A percentile compares a stretch with the other conserved stretches of the same genome.
Conservation (phyloP, 129 eudicot genomes). For the Flaveria ramosissima region DNA sequence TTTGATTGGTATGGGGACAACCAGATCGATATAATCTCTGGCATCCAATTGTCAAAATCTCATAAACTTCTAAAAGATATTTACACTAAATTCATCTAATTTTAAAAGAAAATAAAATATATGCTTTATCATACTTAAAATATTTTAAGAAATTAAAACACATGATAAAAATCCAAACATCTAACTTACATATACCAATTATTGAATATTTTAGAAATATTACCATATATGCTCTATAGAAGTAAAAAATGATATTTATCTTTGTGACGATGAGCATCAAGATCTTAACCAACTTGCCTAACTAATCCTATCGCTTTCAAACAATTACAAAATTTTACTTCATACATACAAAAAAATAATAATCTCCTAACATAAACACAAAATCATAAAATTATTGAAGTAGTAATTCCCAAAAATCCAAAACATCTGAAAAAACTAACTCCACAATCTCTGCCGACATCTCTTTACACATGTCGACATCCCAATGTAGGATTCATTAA, state of each 20-base stretch:
- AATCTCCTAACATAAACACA: background rate
- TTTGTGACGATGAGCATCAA: background rate
- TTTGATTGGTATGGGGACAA: background rate
- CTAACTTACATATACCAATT: too few species aligned
- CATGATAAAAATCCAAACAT: background rate
- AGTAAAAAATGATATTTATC: background rate
- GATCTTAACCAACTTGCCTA: background rate
- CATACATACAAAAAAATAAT: too few species aligned
- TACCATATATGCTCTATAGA: background rate
- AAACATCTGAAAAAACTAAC: conserved; percentile 19
- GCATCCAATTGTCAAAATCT: conserved; percentile 11
- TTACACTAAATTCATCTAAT: background rate
- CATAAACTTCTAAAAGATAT: background rate
- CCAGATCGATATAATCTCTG: background rate
- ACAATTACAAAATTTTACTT: background rate
- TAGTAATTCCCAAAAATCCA: background rate
- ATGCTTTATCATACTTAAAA: background rate
- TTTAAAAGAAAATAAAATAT: background rate
- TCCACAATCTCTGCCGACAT: conserved; percentile 26
- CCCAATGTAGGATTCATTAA: background rate
- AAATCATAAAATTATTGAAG: background rate
- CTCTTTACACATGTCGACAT: conserved; percentile 28
- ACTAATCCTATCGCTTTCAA: background rate
- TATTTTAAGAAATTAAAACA: background rate
- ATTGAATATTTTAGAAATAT: too few species aligned